Conservation (phyloP, 345 rosid genomes). For the Combretum micranthum region DNA sequence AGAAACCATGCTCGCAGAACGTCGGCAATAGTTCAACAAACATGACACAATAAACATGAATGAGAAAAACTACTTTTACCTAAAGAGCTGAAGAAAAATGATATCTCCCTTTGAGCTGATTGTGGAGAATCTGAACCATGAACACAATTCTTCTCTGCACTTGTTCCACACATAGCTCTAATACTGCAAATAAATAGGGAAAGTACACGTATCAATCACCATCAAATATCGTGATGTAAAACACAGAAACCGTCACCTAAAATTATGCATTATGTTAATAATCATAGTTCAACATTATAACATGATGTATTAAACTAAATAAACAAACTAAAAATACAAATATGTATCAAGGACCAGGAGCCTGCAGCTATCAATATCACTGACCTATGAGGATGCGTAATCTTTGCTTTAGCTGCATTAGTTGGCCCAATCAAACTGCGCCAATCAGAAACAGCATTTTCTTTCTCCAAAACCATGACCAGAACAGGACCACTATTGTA, state of each 20-base stretch:
- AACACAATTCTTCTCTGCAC: slow-evolving; percentile 63
- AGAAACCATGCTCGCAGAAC: too few relatives aligned
- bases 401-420: slow-evolving; percentile 63
- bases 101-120: slow-evolving; percentile 72
- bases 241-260: too few relatives aligned
- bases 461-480: slow-evolving; percentile 71
- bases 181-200: slow-evolving; percentile 33
- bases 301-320: too few relatives aligned
- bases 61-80: slow-evolving; percentile 20
- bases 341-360: too few relatives aligned
- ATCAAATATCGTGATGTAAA: too few relatives aligned
- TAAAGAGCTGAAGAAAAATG: slow-evolving; percentile 56
- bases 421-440: slow-evolving; percentile 79
- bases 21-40: too few relatives aligned
- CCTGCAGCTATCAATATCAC: too few relatives aligned
- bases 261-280: not conserved
- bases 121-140: slow-evolving; percentile 77
- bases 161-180: slow-evolving; percentile 70
- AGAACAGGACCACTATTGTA: slow-evolving; percentile 63
- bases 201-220: not conserved
- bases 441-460: slow-evolving; percentile 76
- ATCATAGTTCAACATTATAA: not conserved
- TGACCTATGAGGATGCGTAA: slow-evolving; percentile 63
- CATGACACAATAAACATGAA: too few relatives aligned
- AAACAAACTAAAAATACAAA: too few relatives aligned